A percentile compares a stretch with the other conserved stretches of the same genome.
These are phyloP conservation scores for Cystobasidium ongulense DNA, from an alignment of 768 basidiomycete species.

Conservation along the genomic window DNA sequence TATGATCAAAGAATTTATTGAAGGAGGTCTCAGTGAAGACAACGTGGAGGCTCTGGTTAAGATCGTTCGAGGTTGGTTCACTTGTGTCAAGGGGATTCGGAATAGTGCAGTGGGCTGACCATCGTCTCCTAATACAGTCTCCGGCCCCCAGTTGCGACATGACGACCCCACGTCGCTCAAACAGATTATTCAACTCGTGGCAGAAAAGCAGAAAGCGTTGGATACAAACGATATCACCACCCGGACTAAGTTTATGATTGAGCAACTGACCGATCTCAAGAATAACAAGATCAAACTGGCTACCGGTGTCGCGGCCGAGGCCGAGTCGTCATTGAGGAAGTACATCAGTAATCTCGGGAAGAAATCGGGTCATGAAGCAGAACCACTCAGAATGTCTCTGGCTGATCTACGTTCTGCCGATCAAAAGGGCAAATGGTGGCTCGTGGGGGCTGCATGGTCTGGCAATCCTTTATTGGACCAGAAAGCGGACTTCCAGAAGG, in stretches of 20 bases:
- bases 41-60: slow-evolving; percentile 80
- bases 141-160: slow-evolving; percentile 78
- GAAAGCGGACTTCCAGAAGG: slow-evolving; percentile 33
- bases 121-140: slow-evolving; percentile 55
- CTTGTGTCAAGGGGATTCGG: not conserved
- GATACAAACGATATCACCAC: slow-evolving; percentile 55
- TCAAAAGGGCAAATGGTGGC: slow-evolving; percentile 94
- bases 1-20: slow-evolving; percentile 66
- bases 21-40: slow-evolving; percentile 59
- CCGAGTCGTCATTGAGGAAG: slow-evolving; percentile 79
- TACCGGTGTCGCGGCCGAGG: slow-evolving; percentile 59
- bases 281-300: slow-evolving; percentile 69
- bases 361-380: slow-evolving; percentile 52
- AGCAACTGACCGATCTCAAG: slow-evolving; percentile 82
- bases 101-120: slow-evolving; percentile 6
- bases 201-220: not conserved
- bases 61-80: slow-evolving; percentile 64
- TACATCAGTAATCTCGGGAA: slow-evolving; percentile 68
- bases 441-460: slow-evolving; percentile 91
- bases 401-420: slow-evolving; percentile 75
- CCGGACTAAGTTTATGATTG: slow-evolving; percentile 88
- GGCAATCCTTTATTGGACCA: slow-evolving; percentile 77
- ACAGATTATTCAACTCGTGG: slow-evolving; percentile 32
- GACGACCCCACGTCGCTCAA: slow-evolving; percentile 79
- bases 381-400: slow-evolving; percentile 75